Conservation (phyloP, 1,284 basidiomycete species). For the Phellinidium pouzarii region DNA sequence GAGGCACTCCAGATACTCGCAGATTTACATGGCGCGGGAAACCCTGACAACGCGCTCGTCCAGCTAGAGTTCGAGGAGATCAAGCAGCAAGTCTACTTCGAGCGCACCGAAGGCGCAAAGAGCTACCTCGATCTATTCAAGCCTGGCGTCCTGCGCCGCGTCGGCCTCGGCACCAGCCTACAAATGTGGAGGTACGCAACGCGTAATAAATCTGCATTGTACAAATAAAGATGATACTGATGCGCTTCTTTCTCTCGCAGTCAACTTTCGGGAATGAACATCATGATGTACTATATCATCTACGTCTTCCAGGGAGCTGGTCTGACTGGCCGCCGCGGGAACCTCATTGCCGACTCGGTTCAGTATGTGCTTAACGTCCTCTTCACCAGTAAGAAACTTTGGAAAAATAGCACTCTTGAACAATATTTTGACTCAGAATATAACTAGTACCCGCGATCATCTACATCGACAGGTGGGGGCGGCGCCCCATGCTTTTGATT, state of each 20-base stretch:
- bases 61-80: conserved; percentile 77
- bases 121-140: conserved; percentile 64
- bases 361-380: conserved; percentile 73
- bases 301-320: conserved; percentile 76
- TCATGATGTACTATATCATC: background rate
- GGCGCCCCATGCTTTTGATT: conserved; percentile 65
- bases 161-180: conserved; percentile 47
- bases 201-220: conserved; percentile 60
- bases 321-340: conserved; percentile 59
- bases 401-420: background rate
- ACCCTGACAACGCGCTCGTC: conserved; percentile 59
- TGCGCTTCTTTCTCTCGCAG: background rate
- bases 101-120: conserved; percentile 65
- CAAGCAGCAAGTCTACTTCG: conserved; percentile 65
- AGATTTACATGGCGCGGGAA: conserved; percentile 71
- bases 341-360: conserved; percentile 70
- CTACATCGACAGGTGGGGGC: conserved; percentile 74
- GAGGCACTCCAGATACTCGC: conserved; percentile 75
- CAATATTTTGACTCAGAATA: background rate
- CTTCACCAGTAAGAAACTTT: conserved; percentile 37
- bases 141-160: conserved; percentile 49
- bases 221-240: conserved; percentile 69
- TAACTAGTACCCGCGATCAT: conserved; percentile 57
- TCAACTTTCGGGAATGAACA: background rate
- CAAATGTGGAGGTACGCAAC: conserved; percentile 63